phyloP scores from a whole-genome alignment of 129 eudicot species.

The Gnaphalium uliginosum region DNA sequence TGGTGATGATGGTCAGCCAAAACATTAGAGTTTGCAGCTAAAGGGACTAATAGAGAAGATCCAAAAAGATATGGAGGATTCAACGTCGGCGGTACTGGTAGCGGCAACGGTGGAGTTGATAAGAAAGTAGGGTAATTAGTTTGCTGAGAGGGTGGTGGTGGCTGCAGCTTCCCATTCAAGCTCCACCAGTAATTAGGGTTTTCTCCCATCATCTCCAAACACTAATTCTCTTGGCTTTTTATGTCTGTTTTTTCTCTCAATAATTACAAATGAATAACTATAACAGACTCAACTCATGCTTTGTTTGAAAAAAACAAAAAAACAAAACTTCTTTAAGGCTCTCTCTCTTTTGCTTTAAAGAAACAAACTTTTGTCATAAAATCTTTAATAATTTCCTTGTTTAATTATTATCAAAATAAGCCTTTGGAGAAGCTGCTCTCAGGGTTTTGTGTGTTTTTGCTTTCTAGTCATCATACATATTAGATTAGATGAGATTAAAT shows the following conservation, averaged over 20 bases:
- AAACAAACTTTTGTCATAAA: conserved; percentile 38
- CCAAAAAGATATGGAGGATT: conserved; percentile 37
- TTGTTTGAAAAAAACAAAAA: conserved; percentile 36
- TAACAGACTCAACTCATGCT: conserved; percentile 34
- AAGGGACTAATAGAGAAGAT: conserved; percentile 38
- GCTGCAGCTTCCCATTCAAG: conserved; percentile 62
- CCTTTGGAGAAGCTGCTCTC: conserved; percentile 51
- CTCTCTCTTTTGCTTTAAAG: conserved; percentile 33
- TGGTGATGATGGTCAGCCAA: conserved; percentile 35
- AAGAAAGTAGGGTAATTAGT: conserved; percentile 35
- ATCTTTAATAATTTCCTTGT: conserved; percentile 51
- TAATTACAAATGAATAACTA: conserved; percentile 5
- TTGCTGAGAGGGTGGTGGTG: conserved; percentile 42
- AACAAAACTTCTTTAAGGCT: conserved; percentile 36
- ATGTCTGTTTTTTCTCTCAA: conserved; percentile 17
- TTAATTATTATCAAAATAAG: conserved; percentile 41
- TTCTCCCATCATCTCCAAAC: conserved; percentile 68
- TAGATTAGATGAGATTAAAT: conserved; percentile 40
- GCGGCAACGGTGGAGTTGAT: conserved; percentile 18
- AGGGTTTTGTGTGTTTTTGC: conserved; percentile 45
- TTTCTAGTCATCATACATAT: conserved; percentile 55
- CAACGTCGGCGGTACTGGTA: conserved; percentile 16
- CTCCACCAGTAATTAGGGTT: conserved; percentile 86
- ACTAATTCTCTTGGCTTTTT: conserved; percentile 29
- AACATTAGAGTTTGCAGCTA: conserved; percentile 29